A percentile compares a stretch with the other conserved stretches of the same genome.
Evolutionary conservation across 2,329 filamentous ascomycete species (phyloP).

Genomic region (Myriosclerotinia curreyana): DNA sequence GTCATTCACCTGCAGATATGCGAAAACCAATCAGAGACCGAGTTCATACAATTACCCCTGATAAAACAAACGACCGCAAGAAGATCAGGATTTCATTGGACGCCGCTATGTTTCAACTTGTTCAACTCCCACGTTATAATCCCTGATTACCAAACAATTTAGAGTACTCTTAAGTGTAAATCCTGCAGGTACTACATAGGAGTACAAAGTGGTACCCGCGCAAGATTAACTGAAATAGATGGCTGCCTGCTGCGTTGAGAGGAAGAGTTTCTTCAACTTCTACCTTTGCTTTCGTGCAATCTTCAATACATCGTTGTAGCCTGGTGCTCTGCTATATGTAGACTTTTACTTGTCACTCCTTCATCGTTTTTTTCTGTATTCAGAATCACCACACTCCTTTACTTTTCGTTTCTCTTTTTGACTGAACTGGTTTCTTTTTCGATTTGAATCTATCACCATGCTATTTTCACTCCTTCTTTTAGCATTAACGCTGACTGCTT

Average conservation of each 20-base stretch:
- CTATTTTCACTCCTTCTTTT: conserved; percentile 22
- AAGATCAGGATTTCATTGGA: conserved; percentile 12
- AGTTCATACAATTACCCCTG: conserved; percentile 2
- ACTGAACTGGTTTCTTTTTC: conserved; percentile 2
- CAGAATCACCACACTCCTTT: conserved; percentile 19
- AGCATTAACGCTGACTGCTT: conserved; percentile 20
- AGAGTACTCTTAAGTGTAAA: not conserved
- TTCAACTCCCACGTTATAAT: conserved; percentile 1
- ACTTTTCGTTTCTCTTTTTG: conserved; percentile 2
- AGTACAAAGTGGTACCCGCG: conserved; percentile 11
- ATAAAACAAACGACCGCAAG: not conserved
- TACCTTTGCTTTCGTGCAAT: not conserved
- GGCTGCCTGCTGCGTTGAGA: conserved; percentile 11
- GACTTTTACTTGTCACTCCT: not conserved
- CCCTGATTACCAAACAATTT: not conserved
- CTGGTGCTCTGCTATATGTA: conserved; percentile 20
- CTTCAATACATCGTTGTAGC: conserved; percentile 8
- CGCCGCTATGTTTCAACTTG: conserved; percentile 16
- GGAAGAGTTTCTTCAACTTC: conserved; percentile 15
- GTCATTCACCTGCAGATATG: not conserved
- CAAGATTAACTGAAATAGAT: conserved; percentile 14
- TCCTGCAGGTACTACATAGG: conserved; percentile 13
- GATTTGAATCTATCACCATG: conserved; percentile 12
- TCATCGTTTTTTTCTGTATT: not conserved
- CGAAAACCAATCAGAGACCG: conserved; percentile 9